phyloP scores from a whole-genome alignment of 2,329 filamentous ascomycete genomes.

The Paecilomyces sp. region DNA sequence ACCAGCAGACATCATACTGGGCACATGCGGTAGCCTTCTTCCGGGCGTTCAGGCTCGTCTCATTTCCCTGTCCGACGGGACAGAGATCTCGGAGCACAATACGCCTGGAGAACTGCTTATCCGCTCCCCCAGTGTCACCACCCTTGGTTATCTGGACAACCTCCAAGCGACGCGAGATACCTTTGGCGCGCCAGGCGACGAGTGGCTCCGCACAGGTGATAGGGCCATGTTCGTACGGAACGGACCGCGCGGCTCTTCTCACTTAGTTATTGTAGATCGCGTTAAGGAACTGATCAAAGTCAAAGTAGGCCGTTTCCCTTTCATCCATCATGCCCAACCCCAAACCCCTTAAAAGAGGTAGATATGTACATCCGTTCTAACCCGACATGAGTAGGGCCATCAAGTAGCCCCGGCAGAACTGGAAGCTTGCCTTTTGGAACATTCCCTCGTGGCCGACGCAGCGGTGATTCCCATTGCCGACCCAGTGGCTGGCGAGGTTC shows the following conservation, averaged over 20 bases:
- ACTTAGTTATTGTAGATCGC: slow-evolving; percentile 38
- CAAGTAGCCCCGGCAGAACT: slow-evolving; percentile 45
- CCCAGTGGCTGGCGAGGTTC: slow-evolving; percentile 32
- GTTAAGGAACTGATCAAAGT: slow-evolving; percentile 24
- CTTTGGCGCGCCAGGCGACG: slow-evolving; percentile 34
- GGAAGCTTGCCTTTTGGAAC: slow-evolving; percentile 37
- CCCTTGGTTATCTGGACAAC: slow-evolving; percentile 74
- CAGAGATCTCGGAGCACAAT: slow-evolving; percentile 59
- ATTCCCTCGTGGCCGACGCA: slow-evolving; percentile 36
- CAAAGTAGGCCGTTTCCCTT: slow-evolving; percentile 3
- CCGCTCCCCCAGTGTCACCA: slow-evolving; percentile 58
- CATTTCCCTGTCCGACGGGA: slow-evolving; percentile 52
- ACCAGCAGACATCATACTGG: slow-evolving; percentile 54
- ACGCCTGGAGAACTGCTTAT: slow-evolving; percentile 68
- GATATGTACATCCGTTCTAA: neutral
- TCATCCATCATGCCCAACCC: too few relatives aligned
- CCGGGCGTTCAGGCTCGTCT: slow-evolving; percentile 56
- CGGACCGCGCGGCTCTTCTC: slow-evolving; percentile 10
- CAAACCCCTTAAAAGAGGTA: too few relatives aligned
- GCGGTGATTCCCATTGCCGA: slow-evolving; percentile 38
- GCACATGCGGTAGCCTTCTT: slow-evolving; percentile 60
- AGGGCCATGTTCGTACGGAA: slow-evolving; percentile 8
- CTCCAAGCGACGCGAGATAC: slow-evolving; percentile 68
- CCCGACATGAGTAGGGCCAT: slow-evolving; percentile 25
- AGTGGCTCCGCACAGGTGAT: slow-evolving; percentile 22